Conservation (phyloP, 352 stramenopile genomes). For the Phytopythium ostracodes region DNA sequence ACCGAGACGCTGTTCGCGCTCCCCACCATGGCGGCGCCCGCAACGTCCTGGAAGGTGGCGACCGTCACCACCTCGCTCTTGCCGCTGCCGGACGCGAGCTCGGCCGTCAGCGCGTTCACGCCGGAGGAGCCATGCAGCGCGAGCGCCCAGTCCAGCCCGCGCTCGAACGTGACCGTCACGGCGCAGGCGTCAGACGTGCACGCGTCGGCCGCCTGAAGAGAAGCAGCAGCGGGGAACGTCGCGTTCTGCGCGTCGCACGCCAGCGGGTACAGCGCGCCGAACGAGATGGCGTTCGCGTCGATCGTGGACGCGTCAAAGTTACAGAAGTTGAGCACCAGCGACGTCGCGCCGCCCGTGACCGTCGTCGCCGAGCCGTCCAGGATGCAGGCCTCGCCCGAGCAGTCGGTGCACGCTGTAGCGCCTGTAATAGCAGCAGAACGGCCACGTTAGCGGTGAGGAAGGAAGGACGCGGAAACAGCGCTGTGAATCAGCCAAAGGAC, state of each 20-base stretch:
- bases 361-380: constrained; percentile 34
- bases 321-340: constrained; percentile 55
- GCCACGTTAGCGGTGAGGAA: background rate
- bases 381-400: constrained; percentile 47
- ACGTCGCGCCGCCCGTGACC: constrained; percentile 33
- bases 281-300: constrained; percentile 30
- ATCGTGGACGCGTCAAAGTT: constrained; percentile 47
- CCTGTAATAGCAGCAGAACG: constrained; percentile 6
- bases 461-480: too few relatives aligned
- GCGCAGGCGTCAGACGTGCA: constrained; percentile 44
- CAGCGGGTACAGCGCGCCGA: constrained; percentile 39
- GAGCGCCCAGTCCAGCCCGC: constrained; percentile 63
- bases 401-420: constrained; percentile 51
- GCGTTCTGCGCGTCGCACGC: constrained; percentile 38
- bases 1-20: constrained; percentile 31
- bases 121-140: constrained; percentile 34
- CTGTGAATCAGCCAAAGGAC: background rate
- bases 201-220: constrained; percentile 26
- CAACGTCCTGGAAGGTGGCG: constrained; percentile 31
- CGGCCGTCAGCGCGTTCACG: constrained; percentile 47
- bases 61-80: constrained; percentile 43
- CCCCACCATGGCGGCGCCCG: constrained; percentile 25
- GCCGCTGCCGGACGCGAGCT: constrained; percentile 27
- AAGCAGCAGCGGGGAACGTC: constrained; percentile 35
- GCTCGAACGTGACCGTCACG: constrained; percentile 46